phyloP scores from a whole-genome alignment of 2,329 filamentous ascomycete species.

The Botrytis sinoallii region DNA sequence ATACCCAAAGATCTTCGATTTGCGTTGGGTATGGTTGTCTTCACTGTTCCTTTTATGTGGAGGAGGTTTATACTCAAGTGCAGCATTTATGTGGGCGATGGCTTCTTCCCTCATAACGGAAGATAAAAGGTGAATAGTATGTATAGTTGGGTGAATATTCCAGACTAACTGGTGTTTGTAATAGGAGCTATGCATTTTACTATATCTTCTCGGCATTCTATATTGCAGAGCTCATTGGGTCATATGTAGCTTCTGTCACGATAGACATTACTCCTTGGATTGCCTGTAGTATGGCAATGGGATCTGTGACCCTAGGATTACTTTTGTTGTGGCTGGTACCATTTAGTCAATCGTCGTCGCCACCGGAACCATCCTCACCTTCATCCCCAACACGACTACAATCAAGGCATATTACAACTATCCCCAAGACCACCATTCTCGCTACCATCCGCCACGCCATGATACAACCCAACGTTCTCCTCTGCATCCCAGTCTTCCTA shows the following conservation, averaged over 20 bases:
- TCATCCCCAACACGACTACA: neutral
- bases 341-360: conserved; percentile 12
- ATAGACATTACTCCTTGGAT: conserved; percentile 37
- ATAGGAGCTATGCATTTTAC: conserved; percentile 36
- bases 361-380: neutral
- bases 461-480: conserved; percentile 26
- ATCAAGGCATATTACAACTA: neutral
- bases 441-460: conserved; percentile 21
- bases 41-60: conserved; percentile 34
- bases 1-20: conserved; percentile 31
- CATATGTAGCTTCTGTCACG: conserved; percentile 32
- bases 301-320: conserved; percentile 27
- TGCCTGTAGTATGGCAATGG: conserved; percentile 31
- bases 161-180: neutral
- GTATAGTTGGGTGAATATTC: neutral
- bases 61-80: conserved; percentile 34
- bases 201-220: conserved; percentile 38
- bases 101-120: conserved; percentile 33
- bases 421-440: conserved; percentile 13
- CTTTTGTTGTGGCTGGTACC: conserved; percentile 31
- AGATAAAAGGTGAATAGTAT: conserved; percentile 27
- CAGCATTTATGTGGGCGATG: conserved; percentile 37
- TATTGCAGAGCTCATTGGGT: conserved; percentile 34
- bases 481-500: conserved; percentile 34
- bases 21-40: conserved; percentile 35